These are phyloP conservation scores for Talaromyces nanjingensis DNA, from an alignment of 495 filamentous ascomycete species.

Conservation along the genomic window DNA sequence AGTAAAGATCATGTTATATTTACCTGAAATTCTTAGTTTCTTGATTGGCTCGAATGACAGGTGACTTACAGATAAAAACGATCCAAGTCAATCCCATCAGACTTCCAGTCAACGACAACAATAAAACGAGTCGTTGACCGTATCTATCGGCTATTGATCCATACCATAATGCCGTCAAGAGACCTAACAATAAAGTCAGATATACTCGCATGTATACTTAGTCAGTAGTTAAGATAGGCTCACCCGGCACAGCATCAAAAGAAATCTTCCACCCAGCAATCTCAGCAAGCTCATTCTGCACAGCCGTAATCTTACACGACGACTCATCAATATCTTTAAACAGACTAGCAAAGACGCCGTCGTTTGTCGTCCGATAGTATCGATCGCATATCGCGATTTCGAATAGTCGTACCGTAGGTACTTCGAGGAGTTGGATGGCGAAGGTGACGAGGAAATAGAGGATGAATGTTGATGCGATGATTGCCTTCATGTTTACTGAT, in stretches of 20 bases:
- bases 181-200: background rate
- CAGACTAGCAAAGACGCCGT: background rate
- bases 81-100: background rate
- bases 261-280: conserved; percentile 15
- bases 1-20: background rate
- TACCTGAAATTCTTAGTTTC: background rate
- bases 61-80: background rate
- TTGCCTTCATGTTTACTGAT: background rate
- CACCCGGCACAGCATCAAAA: conserved; percentile 16
- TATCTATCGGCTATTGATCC: background rate
- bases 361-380: background rate
- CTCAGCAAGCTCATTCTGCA: conserved; percentile 14
- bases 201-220: background rate
- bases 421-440: background rate
- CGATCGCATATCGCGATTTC: background rate
- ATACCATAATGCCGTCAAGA: background rate
- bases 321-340: background rate
- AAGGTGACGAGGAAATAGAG: background rate
- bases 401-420: background rate
- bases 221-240: background rate
- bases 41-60: background rate
- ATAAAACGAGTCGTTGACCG: background rate
- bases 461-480: background rate
- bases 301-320: conserved; percentile 12
- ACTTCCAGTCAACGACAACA: background rate